A percentile compares a stretch with the other conserved stretches of the same genome.
These are phyloP conservation scores for Mitragyna speciosa DNA, from an alignment of 257 asterid genomes.

Conservation along the genomic window DNA sequence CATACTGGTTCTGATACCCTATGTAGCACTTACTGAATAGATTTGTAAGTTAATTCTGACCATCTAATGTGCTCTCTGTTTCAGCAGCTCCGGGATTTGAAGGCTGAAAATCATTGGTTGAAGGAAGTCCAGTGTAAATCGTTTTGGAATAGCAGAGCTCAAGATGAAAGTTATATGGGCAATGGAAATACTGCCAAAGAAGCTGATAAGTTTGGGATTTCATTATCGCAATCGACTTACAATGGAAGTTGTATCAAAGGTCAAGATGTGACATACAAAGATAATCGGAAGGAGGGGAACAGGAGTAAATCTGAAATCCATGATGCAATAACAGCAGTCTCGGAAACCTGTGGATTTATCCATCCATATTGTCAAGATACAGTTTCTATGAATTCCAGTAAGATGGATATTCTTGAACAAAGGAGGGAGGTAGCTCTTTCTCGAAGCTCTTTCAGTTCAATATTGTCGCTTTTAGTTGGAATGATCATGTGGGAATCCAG, in stretches of 20 bases:
- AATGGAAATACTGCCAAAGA: not conserved
- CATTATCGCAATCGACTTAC: conserved; percentile 10
- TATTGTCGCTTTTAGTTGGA: conserved; percentile 58
- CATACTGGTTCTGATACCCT: not conserved
- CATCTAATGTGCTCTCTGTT: not conserved
- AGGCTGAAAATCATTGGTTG: conserved; percentile 38
- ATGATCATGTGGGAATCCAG: conserved; percentile 54
- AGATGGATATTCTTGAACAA: conserved; percentile 12
- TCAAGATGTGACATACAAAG: conserved; percentile 10
- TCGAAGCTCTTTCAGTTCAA: conserved; percentile 54
- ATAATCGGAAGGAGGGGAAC: conserved; percentile 12
- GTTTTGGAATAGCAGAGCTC: conserved; percentile 13
- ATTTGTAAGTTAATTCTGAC: not conserved
- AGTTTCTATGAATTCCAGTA: not conserved
- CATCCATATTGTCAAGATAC: not conserved
- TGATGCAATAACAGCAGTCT: conserved; percentile 12
- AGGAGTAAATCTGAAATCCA: conserved; percentile 3
- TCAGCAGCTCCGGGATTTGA: conserved; percentile 52
- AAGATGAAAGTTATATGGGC: not conserved
- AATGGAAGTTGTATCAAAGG: not conserved
- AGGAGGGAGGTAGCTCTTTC: conserved; percentile 48
- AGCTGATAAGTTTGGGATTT: not conserved
- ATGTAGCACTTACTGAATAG: not conserved
- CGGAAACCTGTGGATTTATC: not conserved
- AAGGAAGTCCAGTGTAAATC: conserved; percentile 46